Evolutionary conservation across 768 basidiomycete genomes (phyloP).

Genomic region (Mycena galopus): DNA sequence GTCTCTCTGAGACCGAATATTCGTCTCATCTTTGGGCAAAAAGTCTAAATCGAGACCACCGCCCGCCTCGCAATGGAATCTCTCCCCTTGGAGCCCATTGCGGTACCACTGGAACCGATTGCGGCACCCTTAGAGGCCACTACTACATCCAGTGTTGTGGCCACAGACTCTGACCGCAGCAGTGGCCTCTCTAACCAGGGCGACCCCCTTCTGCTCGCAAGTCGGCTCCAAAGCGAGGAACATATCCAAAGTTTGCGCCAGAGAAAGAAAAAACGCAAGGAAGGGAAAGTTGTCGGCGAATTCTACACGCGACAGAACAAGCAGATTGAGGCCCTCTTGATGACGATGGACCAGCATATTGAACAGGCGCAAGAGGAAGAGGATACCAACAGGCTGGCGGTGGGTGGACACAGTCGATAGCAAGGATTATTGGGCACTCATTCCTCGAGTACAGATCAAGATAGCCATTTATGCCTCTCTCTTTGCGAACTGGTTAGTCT

Average conservation of each 20-base stretch:
- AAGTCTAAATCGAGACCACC: too few relatives aligned
- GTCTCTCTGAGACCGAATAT: too few relatives aligned
- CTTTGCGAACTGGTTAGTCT: conserved; percentile 59
- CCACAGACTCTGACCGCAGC: conserved; percentile 10
- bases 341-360: conserved; percentile 69
- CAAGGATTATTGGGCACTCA: background rate
- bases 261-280: conserved; percentile 51
- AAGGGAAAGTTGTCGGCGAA: conserved; percentile 53
- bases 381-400: conserved; percentile 57
- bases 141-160: background rate
- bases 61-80: background rate
- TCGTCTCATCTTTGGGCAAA: too few relatives aligned
- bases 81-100: background rate
- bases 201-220: conserved; percentile 35
- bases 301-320: conserved; percentile 42
- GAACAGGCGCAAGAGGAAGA: conserved; percentile 64
- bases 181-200: conserved; percentile 7
- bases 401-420: conserved; percentile 37
- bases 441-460: conserved; percentile 55
- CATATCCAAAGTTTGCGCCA: conserved; percentile 28
- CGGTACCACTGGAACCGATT: background rate
- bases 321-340: conserved; percentile 67
- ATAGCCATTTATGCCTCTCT: conserved; percentile 69
- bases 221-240: conserved; percentile 29
- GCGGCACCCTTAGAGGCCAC: background rate